Base-by-base conservation (phyloP, 768 basidiomycete genomes). In the Psilocybe tampanensis region DNA sequence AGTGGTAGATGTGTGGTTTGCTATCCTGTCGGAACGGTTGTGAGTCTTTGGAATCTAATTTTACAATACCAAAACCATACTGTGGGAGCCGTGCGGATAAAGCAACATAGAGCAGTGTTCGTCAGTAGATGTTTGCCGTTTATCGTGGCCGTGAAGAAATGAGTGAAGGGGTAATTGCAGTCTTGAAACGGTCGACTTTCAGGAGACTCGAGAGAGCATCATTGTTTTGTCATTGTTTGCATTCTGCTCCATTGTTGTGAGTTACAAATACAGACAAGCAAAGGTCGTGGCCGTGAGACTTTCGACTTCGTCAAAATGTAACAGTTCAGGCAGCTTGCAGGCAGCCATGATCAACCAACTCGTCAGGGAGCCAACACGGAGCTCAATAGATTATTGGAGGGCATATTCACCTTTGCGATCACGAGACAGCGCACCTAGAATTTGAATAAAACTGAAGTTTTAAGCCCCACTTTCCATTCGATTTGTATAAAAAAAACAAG, bases 101-200 rank as follows among this genome's bases (percentile, higher is more conserved):
- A 8, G 23, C 50, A 33, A 52, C 50, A 52, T 52, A 52, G 50
- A 52, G 50, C 41, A 42, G 13, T 42, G 49, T 21, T 52, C 21
- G 23, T 41, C 21, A 11, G 36, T 4, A 15, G 19, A 26, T 26
- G 15, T 6, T 52, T 7, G 39, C n/a, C 17, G 36, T 23, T 2
- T n/a, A 23, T 9, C 13, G 18, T 41, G 34, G 15, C 23, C n/a
- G n/a, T n/a, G n/a, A n/a, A n/a, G n/a, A n/a, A n/a, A 32, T n/a
- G 34, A 18, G 26, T 36, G n/a, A 8, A 13, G 32, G 26, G 48
- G 17, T 9, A 11, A 23, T 7, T 12, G 6, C n/a, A n/a, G n/a
- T n/a, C n/a, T n/a, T n/a, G n/a, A n/a, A n/a, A n/a, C n/a, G n/a
- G n/a, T n/a, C n/a, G n/a, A n/a, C n/a, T n/a, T n/a, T n/a, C n/a